Evolutionary conservation across 2,329 filamentous ascomycete species (phyloP), one percentile per base, ranked within the genome.

Genomic region (Aspergillus ruber): DNA sequence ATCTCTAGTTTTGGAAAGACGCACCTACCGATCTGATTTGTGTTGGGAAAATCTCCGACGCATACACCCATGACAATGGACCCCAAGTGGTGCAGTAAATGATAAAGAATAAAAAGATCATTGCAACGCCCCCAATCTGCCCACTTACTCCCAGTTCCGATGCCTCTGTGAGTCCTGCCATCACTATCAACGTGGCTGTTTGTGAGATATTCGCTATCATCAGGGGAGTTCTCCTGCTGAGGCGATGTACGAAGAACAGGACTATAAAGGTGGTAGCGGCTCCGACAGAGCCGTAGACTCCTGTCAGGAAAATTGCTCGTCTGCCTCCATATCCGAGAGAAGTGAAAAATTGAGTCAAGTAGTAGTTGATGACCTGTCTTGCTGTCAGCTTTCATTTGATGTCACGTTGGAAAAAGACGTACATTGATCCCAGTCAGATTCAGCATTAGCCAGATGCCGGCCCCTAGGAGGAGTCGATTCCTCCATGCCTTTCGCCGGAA

Each of bases 311-410:
- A 2, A 81, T 69, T 20, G 71, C 75, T 18, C 69, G 72, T 29
- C 71, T 68, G 3, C 78, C 80, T 1, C 74, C 74, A 12, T 86
- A 79, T 8, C 79, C 79, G 2, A 85, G 64, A 3, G 60, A 56
- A 32, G 64, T 57, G 56, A 69, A 70, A 57, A 70, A 67, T 50
- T 64, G 64, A 6, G 64, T 71, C 50, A 67, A 67, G 50, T 71
- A 71, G 55, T 71, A 70, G 45, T 62, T 62, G 45, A 72, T 70
- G 49, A 70, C 67, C 52, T 72, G 68, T 69, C 56, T 70, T 77
- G 85, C 82, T 42, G 82, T 81, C 56, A 86, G 83, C 50, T 82
- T 75, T 60, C 87, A 82, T 35, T 84, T 77, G 27, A 80, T 65
- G 38, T 77, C 77, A 18, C 79, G 83, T 50, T 84, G 78, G 3